phyloP scores from a whole-genome alignment of 176 grass and related monocot species.

The Triticum aestivum region DNA sequence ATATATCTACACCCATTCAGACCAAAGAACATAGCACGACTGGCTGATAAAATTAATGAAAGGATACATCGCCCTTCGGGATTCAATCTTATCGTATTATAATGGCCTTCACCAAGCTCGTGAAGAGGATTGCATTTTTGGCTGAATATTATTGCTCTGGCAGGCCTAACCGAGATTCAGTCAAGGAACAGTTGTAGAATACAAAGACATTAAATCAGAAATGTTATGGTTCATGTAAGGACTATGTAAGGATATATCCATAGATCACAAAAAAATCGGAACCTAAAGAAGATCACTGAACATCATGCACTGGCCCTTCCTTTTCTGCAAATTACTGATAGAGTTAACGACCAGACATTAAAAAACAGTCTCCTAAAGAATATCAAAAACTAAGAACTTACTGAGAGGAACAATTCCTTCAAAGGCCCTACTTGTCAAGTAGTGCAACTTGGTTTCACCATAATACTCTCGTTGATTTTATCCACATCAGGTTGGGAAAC shows the following conservation, averaged over 20 bases:
- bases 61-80: no score
- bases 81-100: no score
- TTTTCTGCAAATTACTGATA: no score
- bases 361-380: no score
- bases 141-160: constrained; percentile 17
- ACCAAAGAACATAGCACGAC: no score
- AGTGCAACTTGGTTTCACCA: constrained; percentile 92
- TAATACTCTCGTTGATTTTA: constrained; percentile 97
- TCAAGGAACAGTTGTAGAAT: constrained; percentile 66
- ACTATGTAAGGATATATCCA: constrained; percentile 61
- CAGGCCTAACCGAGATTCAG: constrained; percentile 68
- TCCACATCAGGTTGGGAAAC: constrained; percentile 87
- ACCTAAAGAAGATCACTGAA: no score
- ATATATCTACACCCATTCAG: no score
- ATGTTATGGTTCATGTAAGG: constrained; percentile 10
- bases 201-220: neutral
- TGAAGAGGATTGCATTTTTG: constrained; percentile 7
- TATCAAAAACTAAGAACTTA: no score
- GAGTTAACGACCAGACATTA: no score
- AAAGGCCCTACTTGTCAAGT: constrained; percentile 77
- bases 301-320: no score
- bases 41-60: no score
- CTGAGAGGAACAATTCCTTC: neutral
- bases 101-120: no score
- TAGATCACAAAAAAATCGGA: constrained; percentile 49